Evolutionary conservation across 1,284 basidiomycete species (phyloP).

Genomic region (Austropuccinia psidii): DNA sequence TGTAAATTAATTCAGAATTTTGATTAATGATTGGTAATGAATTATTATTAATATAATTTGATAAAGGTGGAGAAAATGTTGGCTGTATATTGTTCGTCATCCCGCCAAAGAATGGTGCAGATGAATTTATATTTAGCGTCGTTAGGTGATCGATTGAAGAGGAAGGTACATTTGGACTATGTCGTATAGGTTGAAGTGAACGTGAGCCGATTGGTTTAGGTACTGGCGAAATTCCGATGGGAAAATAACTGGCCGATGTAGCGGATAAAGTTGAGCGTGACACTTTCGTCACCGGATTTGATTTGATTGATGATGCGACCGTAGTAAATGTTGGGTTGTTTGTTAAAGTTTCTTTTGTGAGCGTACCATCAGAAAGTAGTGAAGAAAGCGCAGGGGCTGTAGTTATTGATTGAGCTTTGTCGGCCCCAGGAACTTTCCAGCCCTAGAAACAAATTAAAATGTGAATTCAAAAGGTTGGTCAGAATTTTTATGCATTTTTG

Average conservation of each 20-base stretch:
- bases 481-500: too few species aligned
- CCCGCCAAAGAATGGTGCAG: not conserved
- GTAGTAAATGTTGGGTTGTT: not conserved
- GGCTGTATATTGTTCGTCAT: not conserved
- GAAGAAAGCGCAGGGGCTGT: slow-evolving; percentile 3
- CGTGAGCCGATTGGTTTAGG: not conserved
- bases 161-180: not conserved
- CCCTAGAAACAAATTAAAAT: not conserved
- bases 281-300: not conserved
- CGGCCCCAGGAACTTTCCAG: slow-evolving; percentile 29
- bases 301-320: not conserved
- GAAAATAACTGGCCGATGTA: slow-evolving; percentile 8
- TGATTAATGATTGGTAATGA: not conserved
- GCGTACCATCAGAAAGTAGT: not conserved
- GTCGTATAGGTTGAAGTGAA: slow-evolving; percentile 11
- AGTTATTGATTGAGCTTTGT: slow-evolving; percentile 5
- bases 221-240: not conserved
- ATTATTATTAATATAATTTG: not conserved
- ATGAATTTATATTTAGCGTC: not conserved
- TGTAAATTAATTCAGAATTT: not conserved
- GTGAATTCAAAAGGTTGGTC: not conserved
- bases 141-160: not conserved
- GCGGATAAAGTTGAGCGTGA: slow-evolving; percentile 6
- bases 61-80: not conserved
- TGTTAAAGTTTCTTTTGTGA: not conserved